Evolutionary conservation across 2,329 filamentous ascomycete genomes (phyloP), one percentile per base, ranked within the genome.

Genomic region (Pestalotiopsis sp.): DNA sequence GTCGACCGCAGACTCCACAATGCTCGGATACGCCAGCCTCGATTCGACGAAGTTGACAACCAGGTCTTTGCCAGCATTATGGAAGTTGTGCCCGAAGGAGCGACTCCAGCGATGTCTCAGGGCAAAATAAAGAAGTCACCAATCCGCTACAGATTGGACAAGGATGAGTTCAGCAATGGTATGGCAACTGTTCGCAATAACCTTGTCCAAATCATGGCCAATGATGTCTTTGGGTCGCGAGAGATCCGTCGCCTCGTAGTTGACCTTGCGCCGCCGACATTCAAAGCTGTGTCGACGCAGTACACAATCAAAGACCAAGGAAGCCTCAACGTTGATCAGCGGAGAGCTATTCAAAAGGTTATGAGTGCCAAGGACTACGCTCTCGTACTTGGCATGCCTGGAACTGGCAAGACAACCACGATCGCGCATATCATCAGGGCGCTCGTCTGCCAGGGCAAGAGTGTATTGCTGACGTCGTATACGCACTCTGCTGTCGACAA

Each of bases 401-500:
- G 96, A 7, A 99, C 96, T 0, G 96, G 96, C 69, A 99, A 99
- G 81, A 99, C 96, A 2, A 99, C 96, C 0, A 99, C 96, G 0
- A 98, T 99, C 76, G 94, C 95, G 4, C 95, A 98, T 78, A 98
- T 99, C 73, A 98, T 99, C 75, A 91, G 93, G 59, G 93, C 95
- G 0, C 85, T 99, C 38, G 92, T 96, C 4, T 90, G 92, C 0
- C 93, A 97, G 78, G 92, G 94, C 12, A 98, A 98, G 82, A 97
- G 93, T 68, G 94, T 99, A 14, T 84, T 99, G 6, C 84, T 99
- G 56, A 97, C 96, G 0, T 98, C 95, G 0, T 98, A 98, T 79
- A 99, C 96, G 0, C 96, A 99, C 77, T 97, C 95, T 1, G 96
- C 96, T 3, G 96, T 99, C 3, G 96, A 99, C 87, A 99, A 99